A percentile compares a stretch with the other conserved stretches of the same genome.
Evolutionary conservation across 768 basidiomycete species (phyloP).

Genomic region (Coprinopsis cinerea): DNA sequence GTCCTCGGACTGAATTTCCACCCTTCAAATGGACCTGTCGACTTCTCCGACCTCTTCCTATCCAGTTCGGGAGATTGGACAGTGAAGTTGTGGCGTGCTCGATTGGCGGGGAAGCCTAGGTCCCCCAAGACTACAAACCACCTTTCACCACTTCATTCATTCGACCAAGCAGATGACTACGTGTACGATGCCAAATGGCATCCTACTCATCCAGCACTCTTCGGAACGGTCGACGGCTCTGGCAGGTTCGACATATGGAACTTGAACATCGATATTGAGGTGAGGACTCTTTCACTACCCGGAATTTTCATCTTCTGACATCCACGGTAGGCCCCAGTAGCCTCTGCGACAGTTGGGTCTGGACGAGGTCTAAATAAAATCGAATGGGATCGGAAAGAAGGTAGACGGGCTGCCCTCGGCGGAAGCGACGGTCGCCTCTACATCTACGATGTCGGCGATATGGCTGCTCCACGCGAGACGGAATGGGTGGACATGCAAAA

Average conservation of each 20-base stretch:
- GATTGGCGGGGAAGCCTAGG: constrained; percentile 67
- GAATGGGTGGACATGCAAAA: constrained; percentile 95
- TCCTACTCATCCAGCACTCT: constrained; percentile 88
- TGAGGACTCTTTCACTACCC: constrained; percentile 35
- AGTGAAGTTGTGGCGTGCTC: constrained; percentile 92
- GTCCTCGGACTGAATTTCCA: constrained; percentile 96
- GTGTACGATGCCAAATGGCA: constrained; percentile 99
- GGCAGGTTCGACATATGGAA: constrained; percentile 99
- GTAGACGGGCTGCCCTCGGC: constrained; percentile 83
- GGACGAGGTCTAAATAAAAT: constrained; percentile 91
- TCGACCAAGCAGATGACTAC: constrained; percentile 97
- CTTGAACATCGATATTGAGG: constrained; percentile 94
- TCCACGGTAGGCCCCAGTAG: constrained; percentile 69
- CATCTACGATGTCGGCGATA: constrained; percentile 92
- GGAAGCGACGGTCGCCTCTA: constrained; percentile 91
- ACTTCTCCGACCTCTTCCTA: constrained; percentile 93
- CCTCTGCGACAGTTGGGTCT: constrained; percentile 77
- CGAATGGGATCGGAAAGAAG: constrained; percentile 92
- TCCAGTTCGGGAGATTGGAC: constrained; percentile 97
- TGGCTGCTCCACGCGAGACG: constrained; percentile 78
- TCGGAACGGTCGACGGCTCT: constrained; percentile 90
- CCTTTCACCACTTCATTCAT: constrained; percentile 78
- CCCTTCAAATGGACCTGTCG: constrained; percentile 83
- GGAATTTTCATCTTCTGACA: constrained; percentile 1
- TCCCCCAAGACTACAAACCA: constrained; percentile 51